Conservation (phyloP, 1,284 basidiomycete species). For the Ustilago shanxiensis region DNA sequence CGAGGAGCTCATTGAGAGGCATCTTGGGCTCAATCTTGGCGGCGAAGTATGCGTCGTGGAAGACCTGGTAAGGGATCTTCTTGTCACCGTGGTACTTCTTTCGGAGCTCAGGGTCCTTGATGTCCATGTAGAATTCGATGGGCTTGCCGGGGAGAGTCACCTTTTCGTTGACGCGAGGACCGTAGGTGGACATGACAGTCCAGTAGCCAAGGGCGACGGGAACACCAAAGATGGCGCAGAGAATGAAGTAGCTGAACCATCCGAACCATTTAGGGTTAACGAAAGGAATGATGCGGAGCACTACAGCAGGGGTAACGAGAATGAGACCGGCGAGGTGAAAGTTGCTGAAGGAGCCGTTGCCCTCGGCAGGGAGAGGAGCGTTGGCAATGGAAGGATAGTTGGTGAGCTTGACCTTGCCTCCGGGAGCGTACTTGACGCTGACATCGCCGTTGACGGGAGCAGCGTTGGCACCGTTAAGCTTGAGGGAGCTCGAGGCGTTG, state of each 20-base stretch:
- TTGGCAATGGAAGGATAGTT: conserved; percentile 67
- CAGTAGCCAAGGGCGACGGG: conserved; percentile 90
- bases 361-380: conserved; percentile 67
- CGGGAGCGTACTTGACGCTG: conserved; percentile 55
- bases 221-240: conserved; percentile 80
- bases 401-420: conserved; percentile 68
- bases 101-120: conserved; percentile 86
- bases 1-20: conserved; percentile 91
- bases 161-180: conserved; percentile 86
- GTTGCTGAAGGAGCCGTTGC: conserved; percentile 71
- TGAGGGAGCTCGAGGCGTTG: conserved; percentile 28
- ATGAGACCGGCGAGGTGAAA: conserved; percentile 79
- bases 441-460: conserved; percentile 20
- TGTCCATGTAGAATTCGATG: conserved; percentile 89
- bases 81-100: conserved; percentile 80
- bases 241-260: conserved; percentile 68
- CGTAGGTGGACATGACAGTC: conserved; percentile 86
- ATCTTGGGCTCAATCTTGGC: conserved; percentile 96
- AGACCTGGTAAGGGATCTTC: conserved; percentile 97
- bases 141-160: conserved; percentile 80
- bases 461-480: conserved; percentile 29
- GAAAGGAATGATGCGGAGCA: conserved; percentile 67
- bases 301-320: conserved; percentile 63
- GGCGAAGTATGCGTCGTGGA: conserved; percentile 98
- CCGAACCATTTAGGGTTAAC: conserved; percentile 67